Base-by-base conservation (phyloP, 2,329 filamentous ascomycete species). In the Fusarium nurragi region DNA sequence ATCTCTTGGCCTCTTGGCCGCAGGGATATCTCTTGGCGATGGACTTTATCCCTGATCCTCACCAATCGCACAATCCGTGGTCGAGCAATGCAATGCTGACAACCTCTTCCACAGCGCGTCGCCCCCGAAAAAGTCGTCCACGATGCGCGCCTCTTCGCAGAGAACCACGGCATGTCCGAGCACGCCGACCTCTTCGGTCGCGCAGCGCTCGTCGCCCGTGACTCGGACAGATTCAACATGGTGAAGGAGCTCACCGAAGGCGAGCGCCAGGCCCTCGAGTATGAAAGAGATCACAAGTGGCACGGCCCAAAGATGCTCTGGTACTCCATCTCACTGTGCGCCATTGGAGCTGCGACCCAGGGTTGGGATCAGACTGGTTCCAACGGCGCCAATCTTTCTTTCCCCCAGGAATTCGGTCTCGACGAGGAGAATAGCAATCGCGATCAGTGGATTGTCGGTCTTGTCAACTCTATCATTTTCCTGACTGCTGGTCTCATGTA, bases 301-400 rank as follows among this genome's bases (percentile, higher is more conserved):
- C 79, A 80, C 60, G 83, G 83, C 4, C 81, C 85, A 0, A 77
- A 70, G 64, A 78, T 75, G 72, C 70, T 78, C 11, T 75, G 75
- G 67, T 76, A 75, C 51, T 73, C 84, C 1, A 86, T 88, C 56
- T 74, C 78, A 3, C 77, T 84, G 22, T 86, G 84, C 63, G 84
- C 85, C 19, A 77, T 87, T 45, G 84, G 83, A 22, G 84, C 85
- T 13, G 84, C 85, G 6, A 84, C 85, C 0, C 81, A 83, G 48
- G 86, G 87, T 6, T 89, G 87, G 87, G 86, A 89, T 69, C 85
- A 89, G 74, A 89, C 87, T 3, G 87, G 86, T 49, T 78, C 79
- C 60, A 88, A 88, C 66, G 86, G 86, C 21, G 87, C 87, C 55
- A 89, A 86, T 67, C 74, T 89, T 60, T 84, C 83, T 26, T 89